Evolutionary conservation across 257 asterid species (phyloP), one percentile per base, ranked within the genome.

Genomic region (Eucommia ulmoides): DNA sequence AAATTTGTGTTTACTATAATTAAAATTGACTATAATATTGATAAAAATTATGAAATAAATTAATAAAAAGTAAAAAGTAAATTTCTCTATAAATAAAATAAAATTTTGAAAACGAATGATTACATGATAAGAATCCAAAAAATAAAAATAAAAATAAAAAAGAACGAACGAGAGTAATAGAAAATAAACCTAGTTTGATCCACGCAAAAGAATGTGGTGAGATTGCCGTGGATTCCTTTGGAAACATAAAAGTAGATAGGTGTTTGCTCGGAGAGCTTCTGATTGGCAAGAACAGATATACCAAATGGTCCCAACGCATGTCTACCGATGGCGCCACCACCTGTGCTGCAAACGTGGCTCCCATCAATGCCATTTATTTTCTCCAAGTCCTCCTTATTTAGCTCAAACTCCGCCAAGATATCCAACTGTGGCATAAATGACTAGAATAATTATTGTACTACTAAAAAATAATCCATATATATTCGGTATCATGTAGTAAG

Each of bases 221-320:
- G 20, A 15, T 16, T 42, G 19, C 48, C 48, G 19, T 42, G 10
- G 19, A 0, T 10, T 3, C 20, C 19, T 42, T n/a, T 42, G 48
- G 48, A 15, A 42, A 42, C 20, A 18, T 42, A 42, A 21, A 42
- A 42, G 20, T 42, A 42, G 7, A 42, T 16, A 3, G 48, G 48
- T 6, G 48, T 42, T 21, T 42, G 48, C 48, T 42, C 48, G 19
- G 48, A 42, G 3, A 42, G 48, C 20, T 42, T 16, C 20, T 42
- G 7, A 42, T 15, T 10, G 20, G 19, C 20, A 42, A 42, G 48
- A 42, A 42, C 48, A 16, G 48, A 42, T 10, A 42, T 15, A 2
- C 48, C 48, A 42, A 42, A 42, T 16, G 20, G 48, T 16, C 48
- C 48, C 48, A 42, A 42, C 19, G 48, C 48, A 9, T 21, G 20